A percentile compares a stretch with the other conserved stretches of the same genome.
These are phyloP conservation scores for Immersiella caudata DNA, from an alignment of 495 filamentous ascomycete species.

Conservation along the genomic window DNA sequence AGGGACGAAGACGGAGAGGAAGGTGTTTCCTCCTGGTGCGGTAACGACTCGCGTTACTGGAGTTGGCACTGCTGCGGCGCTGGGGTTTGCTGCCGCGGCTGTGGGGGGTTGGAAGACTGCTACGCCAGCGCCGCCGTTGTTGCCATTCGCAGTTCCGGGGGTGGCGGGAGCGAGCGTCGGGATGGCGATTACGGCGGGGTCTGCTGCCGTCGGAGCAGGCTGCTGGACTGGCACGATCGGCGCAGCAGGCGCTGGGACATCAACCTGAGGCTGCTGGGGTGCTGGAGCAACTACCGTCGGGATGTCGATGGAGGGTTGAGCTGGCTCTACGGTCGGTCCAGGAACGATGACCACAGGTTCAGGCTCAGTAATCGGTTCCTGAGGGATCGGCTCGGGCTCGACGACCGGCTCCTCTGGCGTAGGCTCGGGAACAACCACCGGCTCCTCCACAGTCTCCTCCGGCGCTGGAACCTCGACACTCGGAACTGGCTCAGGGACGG, in stretches of 20 bases:
- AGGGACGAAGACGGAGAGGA: slow-evolving; percentile 29
- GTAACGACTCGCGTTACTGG: slow-evolving; percentile 17
- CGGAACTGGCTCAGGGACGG: slow-evolving; percentile 16
- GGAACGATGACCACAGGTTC: slow-evolving; percentile 3
- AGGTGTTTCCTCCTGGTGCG: slow-evolving; percentile 17
- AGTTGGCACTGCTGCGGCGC: background rate
- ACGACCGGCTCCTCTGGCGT: slow-evolving; percentile 8
- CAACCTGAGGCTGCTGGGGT: background rate
- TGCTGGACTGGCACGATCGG: slow-evolving; percentile 2
- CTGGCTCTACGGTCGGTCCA: slow-evolving; percentile 3
- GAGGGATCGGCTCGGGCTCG: background rate
- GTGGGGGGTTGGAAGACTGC: background rate
- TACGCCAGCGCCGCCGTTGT: slow-evolving; percentile 1
- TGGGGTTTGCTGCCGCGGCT: background rate
- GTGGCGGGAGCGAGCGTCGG: slow-evolving; percentile 1
- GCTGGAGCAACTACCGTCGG: background rate
- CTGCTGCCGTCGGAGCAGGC: background rate
- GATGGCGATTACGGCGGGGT: background rate
- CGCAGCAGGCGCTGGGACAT: background rate
- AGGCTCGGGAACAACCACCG: slow-evolving; percentile 1
- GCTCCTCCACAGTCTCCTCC: slow-evolving; percentile 5
- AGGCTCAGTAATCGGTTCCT: slow-evolving; percentile 13
- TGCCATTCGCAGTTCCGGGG: background rate
- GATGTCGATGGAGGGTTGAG: background rate
- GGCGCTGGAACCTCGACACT: background rate